Evolutionary conservation across 1,139 yeast genomes (phyloP).

Genomic region (Meyerozyma sp.): DNA sequence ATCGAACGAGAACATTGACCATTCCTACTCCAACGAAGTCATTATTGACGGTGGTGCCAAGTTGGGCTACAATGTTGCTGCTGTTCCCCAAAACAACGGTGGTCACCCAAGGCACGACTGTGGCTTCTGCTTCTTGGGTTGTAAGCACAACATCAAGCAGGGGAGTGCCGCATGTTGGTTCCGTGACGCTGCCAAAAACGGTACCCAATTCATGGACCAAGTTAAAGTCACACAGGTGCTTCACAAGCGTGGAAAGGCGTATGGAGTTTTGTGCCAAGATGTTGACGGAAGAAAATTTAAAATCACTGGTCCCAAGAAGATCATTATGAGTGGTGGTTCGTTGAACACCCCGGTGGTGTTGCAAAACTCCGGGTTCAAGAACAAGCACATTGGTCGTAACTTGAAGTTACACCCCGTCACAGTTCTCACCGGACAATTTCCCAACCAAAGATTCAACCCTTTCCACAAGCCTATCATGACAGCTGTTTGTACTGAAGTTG

Average conservation of each 20-base stretch:
- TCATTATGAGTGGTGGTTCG: constrained; percentile 47
- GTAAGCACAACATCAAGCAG: constrained; percentile 50
- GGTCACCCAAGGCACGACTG: constrained; percentile 41
- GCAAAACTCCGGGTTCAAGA: constrained; percentile 48
- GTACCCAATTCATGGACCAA: constrained; percentile 45
- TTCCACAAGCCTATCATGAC: constrained; percentile 46
- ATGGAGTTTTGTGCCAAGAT: constrained; percentile 37
- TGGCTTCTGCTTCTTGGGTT: constrained; percentile 52
- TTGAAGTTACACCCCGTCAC: constrained; percentile 52
- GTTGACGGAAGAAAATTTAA: constrained; percentile 22
- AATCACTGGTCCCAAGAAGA: constrained; percentile 43
- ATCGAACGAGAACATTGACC: constrained; percentile 32
- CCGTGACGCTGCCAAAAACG: constrained; percentile 44
- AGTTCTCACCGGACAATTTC: constrained; percentile 37
- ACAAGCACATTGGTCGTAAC: constrained; percentile 49
- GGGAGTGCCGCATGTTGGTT: constrained; percentile 53
- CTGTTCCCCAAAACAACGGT: constrained; percentile 48
- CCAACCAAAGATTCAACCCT: constrained; percentile 29
- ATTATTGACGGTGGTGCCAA: constrained; percentile 43
- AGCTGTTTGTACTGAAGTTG: constrained; percentile 43
- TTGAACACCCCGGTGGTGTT: constrained; percentile 49
- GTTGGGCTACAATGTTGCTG: constrained; percentile 40
- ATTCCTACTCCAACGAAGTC: constrained; percentile 44
- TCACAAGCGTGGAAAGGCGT: constrained; percentile 40
- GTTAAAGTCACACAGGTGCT: constrained; percentile 37